Evolutionary conservation across 2,329 filamentous ascomycete species (phyloP).

Genomic region (Hypoxylon rubiginosum): DNA sequence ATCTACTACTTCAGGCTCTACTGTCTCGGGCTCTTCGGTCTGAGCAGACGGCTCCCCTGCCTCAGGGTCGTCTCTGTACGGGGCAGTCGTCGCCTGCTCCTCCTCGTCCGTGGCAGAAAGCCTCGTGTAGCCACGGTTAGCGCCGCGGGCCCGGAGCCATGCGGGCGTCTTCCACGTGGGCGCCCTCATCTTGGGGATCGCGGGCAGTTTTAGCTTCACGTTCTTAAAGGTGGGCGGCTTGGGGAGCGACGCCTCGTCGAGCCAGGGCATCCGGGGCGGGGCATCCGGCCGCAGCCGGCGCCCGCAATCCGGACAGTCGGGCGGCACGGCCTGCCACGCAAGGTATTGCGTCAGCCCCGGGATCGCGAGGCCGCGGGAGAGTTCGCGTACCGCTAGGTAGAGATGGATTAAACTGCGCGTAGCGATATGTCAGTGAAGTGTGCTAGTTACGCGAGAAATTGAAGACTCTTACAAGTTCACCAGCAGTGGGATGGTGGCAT

Average conservation of each 20-base stretch:
- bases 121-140: slow-evolving; percentile 17
- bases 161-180: slow-evolving; percentile 34
- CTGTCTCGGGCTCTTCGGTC: slow-evolving; percentile 27
- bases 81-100: slow-evolving; percentile 14
- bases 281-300: slow-evolving; percentile 54
- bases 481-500: slow-evolving; percentile 59
- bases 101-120: slow-evolving; percentile 34
- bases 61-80: slow-evolving; percentile 36
- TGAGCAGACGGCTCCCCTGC: slow-evolving; percentile 22
- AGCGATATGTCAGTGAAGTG: neutral
- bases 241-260: slow-evolving; percentile 35
- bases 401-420: slow-evolving; percentile 55
- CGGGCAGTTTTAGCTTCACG: slow-evolving; percentile 45
- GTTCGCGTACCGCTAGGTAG: slow-evolving; percentile 54
- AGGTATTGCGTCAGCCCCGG: slow-evolving; percentile 56
- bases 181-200: slow-evolving; percentile 47
- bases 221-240: slow-evolving; percentile 21
- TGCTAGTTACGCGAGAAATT: neutral
- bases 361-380: slow-evolving; percentile 58
- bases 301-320: slow-evolving; percentile 59
- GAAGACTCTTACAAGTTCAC: slow-evolving; percentile 55
- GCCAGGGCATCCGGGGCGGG: slow-evolving; percentile 42
- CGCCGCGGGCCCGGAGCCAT: slow-evolving; percentile 28
- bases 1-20: slow-evolving; percentile 40
- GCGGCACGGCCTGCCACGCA: slow-evolving; percentile 56